Evolutionary conservation across 768 basidiomycete genomes (phyloP), one percentile per base, ranked within the genome.

Genomic region (Hortiboletus campestris): DNA sequence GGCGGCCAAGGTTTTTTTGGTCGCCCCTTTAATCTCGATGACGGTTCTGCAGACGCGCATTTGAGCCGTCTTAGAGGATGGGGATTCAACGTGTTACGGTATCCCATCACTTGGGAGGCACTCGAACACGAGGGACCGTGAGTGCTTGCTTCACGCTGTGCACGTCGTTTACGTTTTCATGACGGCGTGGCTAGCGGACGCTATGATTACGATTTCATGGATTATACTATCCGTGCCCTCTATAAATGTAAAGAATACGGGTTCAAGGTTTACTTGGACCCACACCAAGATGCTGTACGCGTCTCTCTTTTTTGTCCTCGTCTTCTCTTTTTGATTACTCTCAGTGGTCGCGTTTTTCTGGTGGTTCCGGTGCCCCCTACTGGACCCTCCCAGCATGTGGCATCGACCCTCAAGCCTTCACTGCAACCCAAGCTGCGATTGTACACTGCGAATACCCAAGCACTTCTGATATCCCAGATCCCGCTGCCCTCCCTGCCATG

Each of bases 121-220:
- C 72, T 99, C 16, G 97, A 98, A 71, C 94, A 93, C 69, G 85
- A 81, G 55, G 96, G 94, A 69, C 97, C 97, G 94, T 97, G 70
- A 84, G 95, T 88, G 2, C 0, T 40, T 20, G 29, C 41, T 61
- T 32, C 45, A 29, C 20, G 12, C 16, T n/a, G 51, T 56, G 28
- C 34, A 4, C 35, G 32, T 28, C 17, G 17, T 36, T 13, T 32
- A 9, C 12, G 41, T 47, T 40, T 36, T 51, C 31, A 60, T 48
- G 42, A 39, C 34, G 25, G 9, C 22, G 9, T 43, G 32, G 42
- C 17, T 61, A 98, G 95, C 5, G 90, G 92, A 11, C 84, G 84
- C 65, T 96, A 94, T 65, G 97, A 99, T 67, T 79, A 86, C 49
- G 89, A 88, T 28, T 98, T 86, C 67, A 94, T 98, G 76, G 89